Percentiles rank a stretch among this genome's conserved stretches.
Conservation (phyloP, 1,284 basidiomycete species). For the Cutaneotrichosporon dermatis region DNA sequence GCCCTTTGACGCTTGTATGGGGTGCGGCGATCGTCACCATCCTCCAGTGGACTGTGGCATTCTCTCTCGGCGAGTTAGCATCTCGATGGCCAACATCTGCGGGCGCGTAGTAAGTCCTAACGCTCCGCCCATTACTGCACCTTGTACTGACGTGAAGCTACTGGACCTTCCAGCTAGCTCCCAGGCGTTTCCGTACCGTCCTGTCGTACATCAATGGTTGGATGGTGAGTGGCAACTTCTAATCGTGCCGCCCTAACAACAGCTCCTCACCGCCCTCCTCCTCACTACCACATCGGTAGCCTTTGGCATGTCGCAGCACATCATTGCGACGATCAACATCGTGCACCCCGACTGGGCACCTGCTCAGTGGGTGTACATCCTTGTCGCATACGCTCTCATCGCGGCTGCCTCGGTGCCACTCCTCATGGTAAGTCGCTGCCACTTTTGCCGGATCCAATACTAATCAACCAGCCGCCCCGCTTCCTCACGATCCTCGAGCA, state of each 20-base stretch:
- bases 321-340: conserved; percentile 15
- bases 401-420: conserved; percentile 10
- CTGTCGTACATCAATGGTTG: conserved; percentile 19
- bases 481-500: conserved; percentile 10
- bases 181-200: conserved; percentile 8
- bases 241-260: no score
- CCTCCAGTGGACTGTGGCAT: conserved; percentile 12
- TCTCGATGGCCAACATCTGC: conserved; percentile 17
- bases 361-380: conserved; percentile 12
- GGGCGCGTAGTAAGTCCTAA: conserved; percentile 13
- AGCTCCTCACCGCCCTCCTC: conserved; percentile 14
- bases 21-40: conserved; percentile 12
- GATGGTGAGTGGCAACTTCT: neutral
- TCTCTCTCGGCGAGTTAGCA: conserved; percentile 13
- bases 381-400: conserved; percentile 15
- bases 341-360: conserved; percentile 15
- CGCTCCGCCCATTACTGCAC: neutral
- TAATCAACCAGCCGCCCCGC: neutral
- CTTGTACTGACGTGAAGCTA: conserved; percentile 6
- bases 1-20: conserved; percentile 15
- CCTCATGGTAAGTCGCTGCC: neutral
- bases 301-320: conserved; percentile 17
- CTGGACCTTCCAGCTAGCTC: conserved; percentile 20
- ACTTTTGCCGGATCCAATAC: no score
- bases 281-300: conserved; percentile 14